Conservation (phyloP, 2,329 filamentous ascomycete genomes). For the Alternaria triticina region DNA sequence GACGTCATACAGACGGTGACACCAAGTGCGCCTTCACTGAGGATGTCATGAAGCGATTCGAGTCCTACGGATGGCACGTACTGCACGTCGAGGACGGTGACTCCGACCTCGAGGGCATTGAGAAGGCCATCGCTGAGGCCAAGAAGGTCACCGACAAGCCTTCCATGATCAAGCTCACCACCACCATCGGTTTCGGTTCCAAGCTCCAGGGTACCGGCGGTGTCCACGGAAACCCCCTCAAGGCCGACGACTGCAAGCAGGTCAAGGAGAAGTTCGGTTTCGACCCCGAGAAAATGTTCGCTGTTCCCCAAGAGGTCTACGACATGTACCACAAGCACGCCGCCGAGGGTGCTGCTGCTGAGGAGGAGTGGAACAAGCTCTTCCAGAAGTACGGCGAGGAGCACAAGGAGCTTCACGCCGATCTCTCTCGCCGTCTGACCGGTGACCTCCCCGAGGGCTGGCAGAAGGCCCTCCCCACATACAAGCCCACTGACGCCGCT, state of each 20-base stretch:
- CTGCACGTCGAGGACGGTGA: constrained; percentile 86
- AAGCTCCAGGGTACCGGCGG: constrained; percentile 90
- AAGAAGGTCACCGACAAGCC: constrained; percentile 95
- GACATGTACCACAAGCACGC: constrained; percentile 87
- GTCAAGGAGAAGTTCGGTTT: constrained; percentile 97
- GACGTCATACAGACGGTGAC: constrained; percentile 73
- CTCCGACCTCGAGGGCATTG: constrained; percentile 83
- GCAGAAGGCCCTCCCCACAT: constrained; percentile 91
- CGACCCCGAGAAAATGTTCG: constrained; percentile 91
- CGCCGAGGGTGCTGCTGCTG: constrained; percentile 82
- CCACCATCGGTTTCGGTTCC: constrained; percentile 96
- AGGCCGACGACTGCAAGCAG: constrained; percentile 90
- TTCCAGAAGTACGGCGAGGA: constrained; percentile 83
- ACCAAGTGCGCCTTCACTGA: constrained; percentile 97
- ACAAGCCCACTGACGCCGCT: constrained; percentile 83
- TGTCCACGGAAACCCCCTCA: constrained; percentile 95
- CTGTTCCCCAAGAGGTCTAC: constrained; percentile 93
- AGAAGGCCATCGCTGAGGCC: constrained; percentile 83
- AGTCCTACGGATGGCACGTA: constrained; percentile 96
- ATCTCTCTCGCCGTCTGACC: constrained; percentile 79
- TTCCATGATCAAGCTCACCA: constrained; percentile 93
- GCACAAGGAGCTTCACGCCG: constrained; percentile 78
- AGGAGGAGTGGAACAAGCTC: constrained; percentile 95
- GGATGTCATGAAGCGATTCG: constrained; percentile 92
- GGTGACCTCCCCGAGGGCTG: constrained; percentile 92